These are phyloP conservation scores for Venustampulla echinocandica DNA, from an alignment of 495 filamentous ascomycete species.

Conservation along the genomic window DNA sequence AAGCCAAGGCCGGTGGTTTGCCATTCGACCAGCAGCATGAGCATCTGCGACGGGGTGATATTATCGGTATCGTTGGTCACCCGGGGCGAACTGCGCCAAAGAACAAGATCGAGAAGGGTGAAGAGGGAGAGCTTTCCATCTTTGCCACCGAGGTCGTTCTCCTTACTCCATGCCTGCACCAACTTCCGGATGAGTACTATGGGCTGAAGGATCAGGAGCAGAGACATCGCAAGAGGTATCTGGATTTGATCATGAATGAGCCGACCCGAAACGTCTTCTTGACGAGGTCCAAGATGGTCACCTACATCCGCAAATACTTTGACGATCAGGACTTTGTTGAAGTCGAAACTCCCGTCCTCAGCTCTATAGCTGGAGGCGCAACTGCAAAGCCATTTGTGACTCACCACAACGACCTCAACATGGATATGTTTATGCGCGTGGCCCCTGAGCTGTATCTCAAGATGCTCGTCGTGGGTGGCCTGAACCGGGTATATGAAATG, in stretches of 20 bases:
- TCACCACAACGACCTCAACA: slow-evolving; percentile 87
- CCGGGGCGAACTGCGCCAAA: slow-evolving; percentile 85
- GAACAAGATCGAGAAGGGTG: slow-evolving; percentile 55
- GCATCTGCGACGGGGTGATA: slow-evolving; percentile 80
- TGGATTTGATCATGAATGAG: slow-evolving; percentile 96
- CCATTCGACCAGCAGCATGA: slow-evolving; percentile 84
- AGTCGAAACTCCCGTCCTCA: slow-evolving; percentile 98
- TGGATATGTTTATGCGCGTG: slow-evolving; percentile 89
- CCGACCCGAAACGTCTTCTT: slow-evolving; percentile 68
- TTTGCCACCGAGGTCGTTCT: slow-evolving; percentile 81
- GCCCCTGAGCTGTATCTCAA: slow-evolving; percentile 96
- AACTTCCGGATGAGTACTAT: slow-evolving; percentile 84
- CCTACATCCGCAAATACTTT: slow-evolving; percentile 79
- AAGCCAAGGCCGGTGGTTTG: slow-evolving; percentile 47
- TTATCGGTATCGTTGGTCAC: slow-evolving; percentile 80
- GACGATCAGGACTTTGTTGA: slow-evolving; percentile 79
- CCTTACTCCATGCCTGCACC: slow-evolving; percentile 85
- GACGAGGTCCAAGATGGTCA: slow-evolving; percentile 75
- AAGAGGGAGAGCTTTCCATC: slow-evolving; percentile 85
- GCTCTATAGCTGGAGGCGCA: slow-evolving; percentile 87
- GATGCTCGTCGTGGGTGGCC: slow-evolving; percentile 86
- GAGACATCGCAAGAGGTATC: slow-evolving; percentile 80
- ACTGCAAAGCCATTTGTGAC: slow-evolving; percentile 94
- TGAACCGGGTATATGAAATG: slow-evolving; percentile 88
- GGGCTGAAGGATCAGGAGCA: slow-evolving; percentile 94